Conservation (phyloP, 345 rosid genomes). For the Eucalyptus sp. region DNA sequence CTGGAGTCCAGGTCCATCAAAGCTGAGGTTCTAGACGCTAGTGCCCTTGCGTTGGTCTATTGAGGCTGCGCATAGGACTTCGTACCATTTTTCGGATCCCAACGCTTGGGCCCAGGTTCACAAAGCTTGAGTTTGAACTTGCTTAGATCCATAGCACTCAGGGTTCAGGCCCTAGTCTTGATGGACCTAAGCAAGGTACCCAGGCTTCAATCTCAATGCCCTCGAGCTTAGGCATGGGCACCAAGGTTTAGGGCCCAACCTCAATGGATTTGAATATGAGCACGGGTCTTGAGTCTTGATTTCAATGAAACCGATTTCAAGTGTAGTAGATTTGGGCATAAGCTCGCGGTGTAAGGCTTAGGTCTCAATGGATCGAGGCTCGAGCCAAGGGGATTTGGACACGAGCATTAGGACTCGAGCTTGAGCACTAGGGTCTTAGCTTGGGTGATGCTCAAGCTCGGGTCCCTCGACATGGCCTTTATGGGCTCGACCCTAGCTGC, state of each 20-base stretch:
- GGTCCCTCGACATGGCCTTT: background rate
- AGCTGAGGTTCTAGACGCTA: background rate
- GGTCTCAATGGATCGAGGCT: background rate
- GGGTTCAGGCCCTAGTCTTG: accelerated
- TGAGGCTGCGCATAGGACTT: accelerated
- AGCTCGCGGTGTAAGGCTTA: background rate
- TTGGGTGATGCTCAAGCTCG: too few species aligned
- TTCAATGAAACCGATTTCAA: background rate
- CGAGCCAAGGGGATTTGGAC: background rate
- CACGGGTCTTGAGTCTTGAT: accelerated
- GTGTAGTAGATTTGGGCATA: background rate
- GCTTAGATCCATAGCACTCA: background rate
- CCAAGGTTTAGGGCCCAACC: background rate
- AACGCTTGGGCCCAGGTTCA: background rate
- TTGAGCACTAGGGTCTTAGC: too few species aligned
- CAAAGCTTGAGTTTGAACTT: background rate
- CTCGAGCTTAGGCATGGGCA: background rate
- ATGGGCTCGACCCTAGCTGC: accelerated
- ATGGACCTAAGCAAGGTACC: background rate
- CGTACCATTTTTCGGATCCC: background rate
- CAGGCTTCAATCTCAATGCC: background rate
- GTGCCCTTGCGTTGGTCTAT: background rate
- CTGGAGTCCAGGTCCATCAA: background rate
- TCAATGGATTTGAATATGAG: background rate
- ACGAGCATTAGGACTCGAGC: background rate